Base-by-base conservation (phyloP, 208 protist genomes). In the Wallacemonas sp. region DNA sequence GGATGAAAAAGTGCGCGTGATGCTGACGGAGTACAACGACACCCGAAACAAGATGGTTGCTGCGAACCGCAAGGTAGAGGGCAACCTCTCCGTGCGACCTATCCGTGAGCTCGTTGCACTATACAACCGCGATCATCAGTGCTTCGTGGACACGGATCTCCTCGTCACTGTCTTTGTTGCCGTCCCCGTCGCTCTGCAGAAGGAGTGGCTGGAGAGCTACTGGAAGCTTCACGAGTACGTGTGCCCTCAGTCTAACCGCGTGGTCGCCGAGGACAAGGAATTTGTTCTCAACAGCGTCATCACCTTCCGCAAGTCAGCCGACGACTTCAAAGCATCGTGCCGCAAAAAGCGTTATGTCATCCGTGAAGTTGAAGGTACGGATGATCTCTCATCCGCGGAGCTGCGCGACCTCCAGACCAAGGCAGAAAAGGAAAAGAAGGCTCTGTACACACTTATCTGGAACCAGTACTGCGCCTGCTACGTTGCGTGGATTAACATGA, bases 401-500 rank as follows among this genome's bases (percentile, higher is more conserved):
- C 64, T 95, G 21, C 77, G 80, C 34, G 71, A 90, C 12, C 52
- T 92, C 44, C 78, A 88, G 66, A 54, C 87, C 54, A 89, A 89
- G 67, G 92, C 86, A 9, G 78, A 91, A 64, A 89, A 88, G 55
- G 82, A 94, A 65, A 76, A 80, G 57, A 93, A 94, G 41, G 76
- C 83, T 5, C 65, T 96, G n/a, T 84, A 93, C 53, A 85, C 71
- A n/a, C 69, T 92, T 4, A 68, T 94, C 26, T 87, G 79, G 73
- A 85, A 93, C 30, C 85, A 91, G 57, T 97, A 95, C 68, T 94
- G 83, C 54, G 78, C 89, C 17, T 91, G 81, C 55, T 96, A 94
- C 66, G 85, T 89, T 33, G 85, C 87, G 10, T 98, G 94, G 92
- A 91, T 97, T 42, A 92, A 98, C 64, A 57, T 96, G 32, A 98